Percentiles rank a stretch among this genome's conserved stretches.
Conservation (phyloP, 2,329 filamentous ascomycete species). For the Stagonosporopsis chrysanthemi region DNA sequence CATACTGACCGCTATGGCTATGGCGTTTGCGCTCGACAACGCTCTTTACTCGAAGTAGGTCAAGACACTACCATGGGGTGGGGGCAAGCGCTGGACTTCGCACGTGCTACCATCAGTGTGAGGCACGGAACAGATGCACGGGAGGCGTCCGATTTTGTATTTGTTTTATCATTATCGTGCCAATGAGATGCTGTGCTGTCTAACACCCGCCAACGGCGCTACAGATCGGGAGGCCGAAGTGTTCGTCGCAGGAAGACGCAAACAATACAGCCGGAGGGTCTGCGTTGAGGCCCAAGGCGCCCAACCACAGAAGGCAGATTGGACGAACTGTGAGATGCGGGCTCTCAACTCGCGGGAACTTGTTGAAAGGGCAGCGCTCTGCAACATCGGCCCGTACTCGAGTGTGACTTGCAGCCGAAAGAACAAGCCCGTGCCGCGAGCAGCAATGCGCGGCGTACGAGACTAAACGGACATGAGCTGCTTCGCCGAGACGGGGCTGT, state of each 20-base stretch:
- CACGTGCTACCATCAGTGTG: conserved; percentile 13
- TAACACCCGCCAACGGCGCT: background rate
- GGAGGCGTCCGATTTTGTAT: background rate
- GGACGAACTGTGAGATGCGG: background rate
- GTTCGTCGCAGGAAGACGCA: conserved; percentile 7
- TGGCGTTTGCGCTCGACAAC: background rate
- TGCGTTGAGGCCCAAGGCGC: conserved; percentile 13
- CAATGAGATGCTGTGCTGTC: background rate
- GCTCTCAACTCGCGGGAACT: conserved; percentile 1
- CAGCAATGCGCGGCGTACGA: background rate
- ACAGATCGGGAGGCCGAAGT: background rate
- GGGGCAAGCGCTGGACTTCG: background rate
- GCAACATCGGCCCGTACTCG: conserved; percentile 14
- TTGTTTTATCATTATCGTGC: background rate
- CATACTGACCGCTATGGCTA: background rate
- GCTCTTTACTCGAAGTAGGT: background rate
- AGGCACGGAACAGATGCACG: conserved; percentile 3
- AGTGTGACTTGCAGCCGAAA: conserved; percentile 6
- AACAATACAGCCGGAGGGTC: conserved; percentile 3
- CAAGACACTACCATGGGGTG: background rate
- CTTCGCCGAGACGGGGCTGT: background rate
- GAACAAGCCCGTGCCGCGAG: background rate
- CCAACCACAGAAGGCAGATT: background rate
- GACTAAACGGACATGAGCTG: background rate
- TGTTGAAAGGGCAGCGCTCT: background rate